Evolutionary conservation across 192 early-diverging fungal species (phyloP).

Genomic region (Umbelopsis vinacea): DNA sequence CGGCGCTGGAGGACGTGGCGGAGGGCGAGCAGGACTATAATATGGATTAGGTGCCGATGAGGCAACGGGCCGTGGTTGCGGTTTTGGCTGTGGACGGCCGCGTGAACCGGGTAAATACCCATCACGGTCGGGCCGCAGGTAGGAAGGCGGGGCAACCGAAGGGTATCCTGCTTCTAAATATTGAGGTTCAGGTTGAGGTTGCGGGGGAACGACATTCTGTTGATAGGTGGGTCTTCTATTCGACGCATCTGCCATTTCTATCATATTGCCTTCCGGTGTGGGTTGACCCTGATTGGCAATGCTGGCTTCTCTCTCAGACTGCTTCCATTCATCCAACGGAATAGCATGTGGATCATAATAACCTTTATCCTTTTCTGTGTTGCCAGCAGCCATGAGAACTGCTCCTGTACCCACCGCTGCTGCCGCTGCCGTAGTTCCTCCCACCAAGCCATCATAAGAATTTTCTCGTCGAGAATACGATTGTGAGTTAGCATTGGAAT

Average conservation of each 20-base stretch:
- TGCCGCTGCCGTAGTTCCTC: neutral
- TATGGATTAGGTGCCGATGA: neutral
- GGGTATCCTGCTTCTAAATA: slow-evolving; percentile 15
- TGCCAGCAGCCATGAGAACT: neutral
- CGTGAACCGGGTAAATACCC: slow-evolving; percentile 7
- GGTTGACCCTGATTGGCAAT: neutral
- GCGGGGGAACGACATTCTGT: neutral
- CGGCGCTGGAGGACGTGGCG: neutral
- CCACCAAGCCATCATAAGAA: neutral
- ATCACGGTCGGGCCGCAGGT: slow-evolving; percentile 8
- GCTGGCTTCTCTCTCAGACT: slow-evolving; percentile 15
- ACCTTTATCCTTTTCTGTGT: neutral
- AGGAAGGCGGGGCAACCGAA: slow-evolving; percentile 3
- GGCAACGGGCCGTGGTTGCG: neutral
- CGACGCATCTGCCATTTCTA: slow-evolving; percentile 21
- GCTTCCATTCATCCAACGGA: slow-evolving; percentile 9
- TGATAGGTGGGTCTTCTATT: slow-evolving; percentile 29
- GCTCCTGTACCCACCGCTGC: neutral
- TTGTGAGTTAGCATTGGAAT: neutral
- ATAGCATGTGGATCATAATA: slow-evolving; percentile 17
- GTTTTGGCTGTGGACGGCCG: slow-evolving; percentile 11
- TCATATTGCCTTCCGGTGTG: neutral
- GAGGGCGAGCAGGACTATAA: neutral
- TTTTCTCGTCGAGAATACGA: neutral
- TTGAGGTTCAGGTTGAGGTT: neutral